Conservation (phyloP, 2,329 filamentous ascomycete species). For the Macrophomina phaseolina region DNA sequence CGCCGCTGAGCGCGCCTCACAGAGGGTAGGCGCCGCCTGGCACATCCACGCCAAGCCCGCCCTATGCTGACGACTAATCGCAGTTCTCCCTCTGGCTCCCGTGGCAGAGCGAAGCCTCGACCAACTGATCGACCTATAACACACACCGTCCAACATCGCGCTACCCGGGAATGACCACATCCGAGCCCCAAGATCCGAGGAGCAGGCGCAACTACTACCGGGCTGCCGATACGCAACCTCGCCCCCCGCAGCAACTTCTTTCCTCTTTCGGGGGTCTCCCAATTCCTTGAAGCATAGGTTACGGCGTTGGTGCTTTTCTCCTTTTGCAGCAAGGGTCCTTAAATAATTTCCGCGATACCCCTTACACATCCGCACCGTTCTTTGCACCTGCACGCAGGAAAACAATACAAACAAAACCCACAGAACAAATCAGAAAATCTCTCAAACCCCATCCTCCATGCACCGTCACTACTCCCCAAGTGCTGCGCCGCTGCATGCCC, state of each 20-base stretch:
- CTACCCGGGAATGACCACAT: not conserved
- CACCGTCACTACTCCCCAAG: not conserved
- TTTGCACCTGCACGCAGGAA: constrained; percentile 2
- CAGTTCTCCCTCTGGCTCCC: constrained; percentile 4
- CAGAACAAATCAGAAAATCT: constrained; percentile 6
- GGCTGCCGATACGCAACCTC: not conserved
- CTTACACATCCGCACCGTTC: not conserved
- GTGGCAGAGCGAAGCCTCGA: constrained; percentile 12
- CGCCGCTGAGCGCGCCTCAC: constrained; percentile 17
- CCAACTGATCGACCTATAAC: not conserved
- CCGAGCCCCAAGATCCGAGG: not conserved
- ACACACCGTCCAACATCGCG: constrained; percentile 15
- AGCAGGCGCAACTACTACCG: not conserved
- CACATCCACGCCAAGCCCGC: not conserved
- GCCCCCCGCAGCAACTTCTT: not conserved
- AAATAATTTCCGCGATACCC: constrained; percentile 19
- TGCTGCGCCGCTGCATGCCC: not conserved
- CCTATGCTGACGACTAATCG: not conserved
- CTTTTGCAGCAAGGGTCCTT: constrained; percentile 18
- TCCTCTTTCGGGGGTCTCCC: not conserved
- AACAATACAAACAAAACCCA: not conserved
- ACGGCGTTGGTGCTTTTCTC: constrained; percentile 12
- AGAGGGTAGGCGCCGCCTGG: not conserved
- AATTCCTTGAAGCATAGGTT: constrained; percentile 10
- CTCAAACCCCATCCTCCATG: not conserved